A percentile compares a stretch with the other conserved stretches of the same genome.
Conservation (phyloP, 2,329 filamentous ascomycete genomes). For the Akanthomyces muscarius region DNA sequence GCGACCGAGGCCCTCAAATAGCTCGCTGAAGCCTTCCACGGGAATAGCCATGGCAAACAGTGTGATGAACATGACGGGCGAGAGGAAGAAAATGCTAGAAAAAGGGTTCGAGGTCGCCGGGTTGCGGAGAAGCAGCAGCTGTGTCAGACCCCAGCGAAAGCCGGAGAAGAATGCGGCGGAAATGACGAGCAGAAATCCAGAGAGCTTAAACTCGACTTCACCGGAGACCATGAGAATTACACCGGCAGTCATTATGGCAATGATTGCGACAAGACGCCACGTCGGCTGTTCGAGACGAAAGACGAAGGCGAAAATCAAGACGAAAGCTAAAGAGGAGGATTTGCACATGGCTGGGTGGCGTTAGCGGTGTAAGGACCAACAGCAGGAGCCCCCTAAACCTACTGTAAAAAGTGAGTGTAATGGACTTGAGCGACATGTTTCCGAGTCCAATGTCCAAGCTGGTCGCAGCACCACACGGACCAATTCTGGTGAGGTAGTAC, state of each 20-base stretch:
- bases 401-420: conserved; percentile 95
- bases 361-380: conserved; percentile 22
- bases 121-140: conserved; percentile 90
- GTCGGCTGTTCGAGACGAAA: conserved; percentile 89
- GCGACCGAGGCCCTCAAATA: conserved; percentile 60
- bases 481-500: conserved; percentile 90
- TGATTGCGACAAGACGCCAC: conserved; percentile 79
- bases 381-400: conserved; percentile 31
- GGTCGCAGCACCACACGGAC: conserved; percentile 87
- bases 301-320: conserved; percentile 89
- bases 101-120: conserved; percentile 95
- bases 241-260: conserved; percentile 84
- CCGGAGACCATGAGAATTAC: conserved; percentile 98
- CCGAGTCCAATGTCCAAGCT: conserved; percentile 94
- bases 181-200: conserved; percentile 90
- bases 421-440: conserved; percentile 94
- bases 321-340: conserved; percentile 91
- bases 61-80: conserved; percentile 89
- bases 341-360: conserved; percentile 80
- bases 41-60: conserved; percentile 77
- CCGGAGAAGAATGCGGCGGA: conserved; percentile 91
- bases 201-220: conserved; percentile 80
- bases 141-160: conserved; percentile 97
- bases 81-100: conserved; percentile 95
- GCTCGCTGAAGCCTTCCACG: conserved; percentile 71